These are phyloP conservation scores for Anisogramma anomala DNA, from an alignment of 2,329 filamentous ascomycete genomes.

Conservation along the genomic window DNA sequence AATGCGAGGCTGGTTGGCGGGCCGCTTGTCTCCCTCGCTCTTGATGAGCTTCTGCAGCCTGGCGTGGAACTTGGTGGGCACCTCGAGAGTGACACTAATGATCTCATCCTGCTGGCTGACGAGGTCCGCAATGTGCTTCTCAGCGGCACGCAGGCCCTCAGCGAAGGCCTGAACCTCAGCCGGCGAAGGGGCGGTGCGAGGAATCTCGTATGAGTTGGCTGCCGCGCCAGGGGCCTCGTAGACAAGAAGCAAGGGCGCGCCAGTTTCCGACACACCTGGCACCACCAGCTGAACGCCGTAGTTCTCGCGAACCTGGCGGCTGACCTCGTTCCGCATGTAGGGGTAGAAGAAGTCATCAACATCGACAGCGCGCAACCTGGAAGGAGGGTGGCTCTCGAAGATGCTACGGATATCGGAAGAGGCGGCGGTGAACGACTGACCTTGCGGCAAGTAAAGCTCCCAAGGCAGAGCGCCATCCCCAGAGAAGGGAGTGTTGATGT, in stretches of 20 bases:
- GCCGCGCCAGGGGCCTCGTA: slow-evolving; percentile 53
- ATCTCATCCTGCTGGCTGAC: slow-evolving; percentile 49
- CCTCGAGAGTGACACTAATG: slow-evolving; percentile 39
- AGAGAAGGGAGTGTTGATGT: slow-evolving; percentile 68
- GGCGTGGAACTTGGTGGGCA: slow-evolving; percentile 52
- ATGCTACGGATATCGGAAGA: slow-evolving; percentile 65
- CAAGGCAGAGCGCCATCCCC: slow-evolving; percentile 63
- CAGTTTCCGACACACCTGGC: slow-evolving; percentile 49
- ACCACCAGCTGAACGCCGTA: slow-evolving; percentile 65
- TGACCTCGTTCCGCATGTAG: slow-evolving; percentile 55
- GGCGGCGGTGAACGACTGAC: slow-evolving; percentile 68
- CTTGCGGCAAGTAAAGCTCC: slow-evolving; percentile 80
- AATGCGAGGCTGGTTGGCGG: slow-evolving; percentile 47
- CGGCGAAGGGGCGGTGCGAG: slow-evolving; percentile 40
- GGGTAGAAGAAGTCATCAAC: slow-evolving; percentile 73
- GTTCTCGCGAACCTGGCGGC: slow-evolving; percentile 51
- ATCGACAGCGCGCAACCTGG: slow-evolving; percentile 53
- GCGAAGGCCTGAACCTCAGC: slow-evolving; percentile 42
- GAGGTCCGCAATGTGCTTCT: slow-evolving; percentile 44
- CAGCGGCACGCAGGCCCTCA: slow-evolving; percentile 43
- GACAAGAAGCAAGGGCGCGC: slow-evolving; percentile 57
- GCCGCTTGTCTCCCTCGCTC: slow-evolving; percentile 47
- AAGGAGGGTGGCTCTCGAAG: slow-evolving; percentile 61
- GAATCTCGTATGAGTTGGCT: slow-evolving; percentile 38
- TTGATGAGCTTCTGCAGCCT: slow-evolving; percentile 53